Conservation (phyloP, 441 rosid genomes). For the Theobroma grandiflorum region DNA sequence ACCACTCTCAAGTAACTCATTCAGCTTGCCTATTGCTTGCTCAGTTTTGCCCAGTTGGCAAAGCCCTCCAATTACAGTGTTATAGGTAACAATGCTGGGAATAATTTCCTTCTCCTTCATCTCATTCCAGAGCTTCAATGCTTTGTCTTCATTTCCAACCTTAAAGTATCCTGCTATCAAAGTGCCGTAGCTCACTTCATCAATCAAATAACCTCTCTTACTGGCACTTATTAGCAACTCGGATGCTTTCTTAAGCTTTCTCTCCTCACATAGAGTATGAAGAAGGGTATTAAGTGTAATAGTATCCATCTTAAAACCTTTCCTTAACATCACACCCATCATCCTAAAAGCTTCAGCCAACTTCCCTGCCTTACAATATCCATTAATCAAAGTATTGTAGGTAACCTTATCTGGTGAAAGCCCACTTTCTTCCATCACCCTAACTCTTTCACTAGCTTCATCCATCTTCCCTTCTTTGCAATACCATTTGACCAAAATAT, state of each 20-base stretch:
- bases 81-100: constrained; percentile 75
- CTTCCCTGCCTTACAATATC: constrained; percentile 67
- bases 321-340: constrained; percentile 81
- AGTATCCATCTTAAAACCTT: constrained; percentile 74
- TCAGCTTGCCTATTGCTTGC: constrained; percentile 68
- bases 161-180: constrained; percentile 68
- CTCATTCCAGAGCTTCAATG: constrained; percentile 77
- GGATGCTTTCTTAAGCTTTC: constrained; percentile 65
- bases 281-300: constrained; percentile 80
- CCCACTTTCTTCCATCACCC: constrained; percentile 67
- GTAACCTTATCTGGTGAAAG: constrained; percentile 71
- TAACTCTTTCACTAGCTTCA: constrained; percentile 53
- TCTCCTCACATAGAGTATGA: constrained; percentile 64
- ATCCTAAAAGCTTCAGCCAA: constrained; percentile 66
- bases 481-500: constrained; percentile 73
- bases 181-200: constrained; percentile 87
- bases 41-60: constrained; percentile 73
- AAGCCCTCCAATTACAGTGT: constrained; percentile 72
- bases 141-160: constrained; percentile 53
- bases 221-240: constrained; percentile 59
- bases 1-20: constrained; percentile 73
- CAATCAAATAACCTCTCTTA: constrained; percentile 74
- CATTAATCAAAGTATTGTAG: constrained; percentile 74
- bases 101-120: constrained; percentile 72
- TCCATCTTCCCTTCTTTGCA: constrained; percentile 78